These are phyloP conservation scores for Colletotrichum phormii DNA, from an alignment of 2,329 filamentous ascomycete species.

Conservation along the genomic window DNA sequence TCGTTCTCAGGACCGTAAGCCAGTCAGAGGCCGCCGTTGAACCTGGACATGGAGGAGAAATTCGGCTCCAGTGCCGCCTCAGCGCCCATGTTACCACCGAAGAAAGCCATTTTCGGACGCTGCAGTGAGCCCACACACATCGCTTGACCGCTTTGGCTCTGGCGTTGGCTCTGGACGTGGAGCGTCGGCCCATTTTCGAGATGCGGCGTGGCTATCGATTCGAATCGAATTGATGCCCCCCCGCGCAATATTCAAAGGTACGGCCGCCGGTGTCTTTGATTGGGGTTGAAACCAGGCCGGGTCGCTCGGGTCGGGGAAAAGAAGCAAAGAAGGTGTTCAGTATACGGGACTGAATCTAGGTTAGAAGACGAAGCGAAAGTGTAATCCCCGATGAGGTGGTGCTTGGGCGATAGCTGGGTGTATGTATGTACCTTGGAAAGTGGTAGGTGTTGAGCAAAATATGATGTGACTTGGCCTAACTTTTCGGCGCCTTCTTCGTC, in stretches of 20 bases:
- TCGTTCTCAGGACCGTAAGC: slow-evolving; percentile 17
- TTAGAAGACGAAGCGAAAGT: slow-evolving; percentile 28
- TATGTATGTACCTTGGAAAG: neutral
- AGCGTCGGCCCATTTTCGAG: slow-evolving; percentile 3
- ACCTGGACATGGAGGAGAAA: slow-evolving; percentile 20
- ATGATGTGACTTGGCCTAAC: slow-evolving; percentile 21
- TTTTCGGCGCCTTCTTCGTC: slow-evolving; percentile 17
- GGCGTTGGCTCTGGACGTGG: slow-evolving; percentile 4
- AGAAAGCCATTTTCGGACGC: slow-evolving; percentile 18
- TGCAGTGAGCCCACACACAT: slow-evolving; percentile 12
- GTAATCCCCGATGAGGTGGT: slow-evolving; percentile 14
- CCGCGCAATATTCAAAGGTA: neutral
- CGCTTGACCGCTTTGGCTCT: slow-evolving; percentile 31
- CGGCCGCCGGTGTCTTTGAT: slow-evolving; percentile 4
- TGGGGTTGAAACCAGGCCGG: slow-evolving; percentile 24
- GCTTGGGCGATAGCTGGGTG: neutral
- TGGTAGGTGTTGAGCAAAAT: neutral
- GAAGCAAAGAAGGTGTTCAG: slow-evolving; percentile 1
- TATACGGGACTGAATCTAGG: slow-evolving; percentile 1
- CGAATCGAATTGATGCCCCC: slow-evolving; percentile 6
- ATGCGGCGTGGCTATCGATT: slow-evolving; percentile 14
- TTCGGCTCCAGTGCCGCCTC: slow-evolving; percentile 28
- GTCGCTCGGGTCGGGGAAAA: slow-evolving; percentile 17
- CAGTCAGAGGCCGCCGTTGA: slow-evolving; percentile 28
- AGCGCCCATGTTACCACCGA: slow-evolving; percentile 2